A percentile compares a stretch with the other conserved stretches of the same genome.
phyloP scores from a whole-genome alignment of 2,329 filamentous ascomycete species.

The Stagonosporopsis vannaccii region DNA sequence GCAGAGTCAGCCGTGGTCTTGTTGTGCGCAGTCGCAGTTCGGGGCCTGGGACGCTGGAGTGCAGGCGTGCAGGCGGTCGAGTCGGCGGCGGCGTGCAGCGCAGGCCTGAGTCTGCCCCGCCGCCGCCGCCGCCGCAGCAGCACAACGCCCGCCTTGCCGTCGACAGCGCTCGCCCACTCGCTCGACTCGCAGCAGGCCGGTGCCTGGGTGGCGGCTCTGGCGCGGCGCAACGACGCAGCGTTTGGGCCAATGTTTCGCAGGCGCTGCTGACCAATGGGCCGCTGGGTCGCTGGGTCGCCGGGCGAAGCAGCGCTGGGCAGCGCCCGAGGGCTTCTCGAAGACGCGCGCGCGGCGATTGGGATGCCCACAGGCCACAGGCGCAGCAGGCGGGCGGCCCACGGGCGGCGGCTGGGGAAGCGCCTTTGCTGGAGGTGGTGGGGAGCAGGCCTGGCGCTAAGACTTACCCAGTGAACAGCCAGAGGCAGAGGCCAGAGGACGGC shows the following conservation, averaged over 20 bases:
- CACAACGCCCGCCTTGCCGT: slow-evolving; percentile 9
- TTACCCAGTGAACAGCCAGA: slow-evolving; percentile 43
- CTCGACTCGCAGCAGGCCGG: slow-evolving; percentile 33
- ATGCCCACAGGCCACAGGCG: slow-evolving; percentile 22
- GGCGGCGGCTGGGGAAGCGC: slow-evolving; percentile 46
- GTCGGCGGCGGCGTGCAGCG: too few relatives aligned
- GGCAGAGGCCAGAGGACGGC: slow-evolving; percentile 17
- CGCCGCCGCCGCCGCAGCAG: slow-evolving; percentile 15
- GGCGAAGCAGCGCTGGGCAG: slow-evolving; percentile 38
- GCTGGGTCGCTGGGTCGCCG: slow-evolving; percentile 22
- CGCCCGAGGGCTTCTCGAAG: slow-evolving; percentile 38
- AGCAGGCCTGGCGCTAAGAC: slow-evolving; percentile 45
- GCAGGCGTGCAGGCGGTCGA: not conserved
- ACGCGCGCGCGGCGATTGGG: slow-evolving; percentile 33
- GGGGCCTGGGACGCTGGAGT: not conserved
- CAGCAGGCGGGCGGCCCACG: slow-evolving; percentile 8
- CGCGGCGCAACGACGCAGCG: slow-evolving; percentile 26
- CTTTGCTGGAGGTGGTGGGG: slow-evolving; percentile 39
- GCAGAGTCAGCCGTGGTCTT: slow-evolving; percentile 1
- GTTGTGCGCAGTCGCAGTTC: not conserved
- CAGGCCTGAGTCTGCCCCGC: slow-evolving; percentile 12
- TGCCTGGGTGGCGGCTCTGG: slow-evolving; percentile 34
- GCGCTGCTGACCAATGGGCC: slow-evolving; percentile 38
- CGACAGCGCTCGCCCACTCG: slow-evolving; percentile 36
- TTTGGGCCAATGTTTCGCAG: slow-evolving; percentile 26